Base-by-base conservation (phyloP, 495 filamentous ascomycete species). In the Corynascus novoguineensis region DNA sequence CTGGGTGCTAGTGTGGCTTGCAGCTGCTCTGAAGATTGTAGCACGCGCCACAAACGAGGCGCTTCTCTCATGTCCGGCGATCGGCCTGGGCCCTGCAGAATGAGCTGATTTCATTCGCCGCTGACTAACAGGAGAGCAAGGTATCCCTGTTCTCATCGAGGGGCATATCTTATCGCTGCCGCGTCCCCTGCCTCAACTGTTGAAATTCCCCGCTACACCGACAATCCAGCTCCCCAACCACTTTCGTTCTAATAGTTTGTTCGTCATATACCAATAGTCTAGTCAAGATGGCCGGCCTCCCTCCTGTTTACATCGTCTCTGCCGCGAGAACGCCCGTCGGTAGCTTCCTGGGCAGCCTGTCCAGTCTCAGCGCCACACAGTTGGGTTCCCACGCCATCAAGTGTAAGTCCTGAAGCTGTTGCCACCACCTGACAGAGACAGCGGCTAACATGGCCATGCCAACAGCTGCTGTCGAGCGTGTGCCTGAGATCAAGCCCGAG, bases 231-330 rank as follows among this genome's bases (percentile, higher is more conserved):
- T 24, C 21, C 55, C 55, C 56, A 47, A 58, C 37, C 49, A 19
- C 40, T 58, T n/a, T 58, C 49, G 29, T 58, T 41, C 32, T 27
- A 48, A 58, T 28, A 42, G 14, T 51, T 25, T 34, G 9, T 2
- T 31, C 29, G 37, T 24, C 5, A 15, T 44, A 19, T 53, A 7
- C 42, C 14, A 53, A 25, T 31, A 53, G 37, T 35, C 49, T n/a
- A n/a, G 31, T 50, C 58, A 67, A 66, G 10, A 69, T 69, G 66
- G 46, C 67, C 40, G 55, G 60, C 38, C 81, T 88, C 59, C 85
- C 89, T 61, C 79, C 89, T 25, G 93, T 98, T 50, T 98, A 97
- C 76, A 97, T 98, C 71, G 90, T 97, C 63, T 92, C 92, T 42
- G 84, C 86, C 60, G 87, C 85, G 61, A 84, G 93, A 69, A 97